phyloP scores from a whole-genome alignment of 2,329 filamentous ascomycete species.

The Penicillium sp. region DNA sequence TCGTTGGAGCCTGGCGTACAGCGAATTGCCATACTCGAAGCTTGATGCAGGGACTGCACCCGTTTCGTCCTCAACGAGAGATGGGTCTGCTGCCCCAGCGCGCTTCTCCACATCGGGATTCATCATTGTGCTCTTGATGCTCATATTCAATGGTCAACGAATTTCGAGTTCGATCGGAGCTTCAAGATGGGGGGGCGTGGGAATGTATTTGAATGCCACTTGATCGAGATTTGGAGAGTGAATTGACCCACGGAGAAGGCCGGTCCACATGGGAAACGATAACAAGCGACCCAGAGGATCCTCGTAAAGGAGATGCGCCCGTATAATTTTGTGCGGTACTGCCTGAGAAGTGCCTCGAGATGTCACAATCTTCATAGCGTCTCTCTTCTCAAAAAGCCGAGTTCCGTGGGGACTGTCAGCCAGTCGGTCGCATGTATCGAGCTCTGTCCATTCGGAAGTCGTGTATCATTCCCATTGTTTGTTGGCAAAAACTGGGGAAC shows the following conservation, averaged over 20 bases:
- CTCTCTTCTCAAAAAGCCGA: not conserved
- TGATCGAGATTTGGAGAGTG: not conserved
- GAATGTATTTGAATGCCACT: slow-evolving; percentile 13
- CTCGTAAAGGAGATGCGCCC: not conserved
- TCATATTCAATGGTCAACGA: not conserved
- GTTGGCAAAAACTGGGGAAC: not conserved
- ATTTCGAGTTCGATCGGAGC: not conserved
- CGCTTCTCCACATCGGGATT: slow-evolving; percentile 22
- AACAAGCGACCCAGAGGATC: not conserved
- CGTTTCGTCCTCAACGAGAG: slow-evolving; percentile 16
- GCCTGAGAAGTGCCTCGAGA: not conserved
- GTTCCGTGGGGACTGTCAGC: not conserved
- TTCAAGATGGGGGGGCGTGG: not conserved
- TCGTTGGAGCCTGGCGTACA: slow-evolving; percentile 65
- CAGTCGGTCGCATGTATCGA: not conserved
- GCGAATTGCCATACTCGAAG: slow-evolving; percentile 61
- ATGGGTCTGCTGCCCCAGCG: slow-evolving; percentile 14
- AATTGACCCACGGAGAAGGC: slow-evolving; percentile 21
- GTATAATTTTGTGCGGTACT: not conserved
- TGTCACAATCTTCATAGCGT: not conserved
- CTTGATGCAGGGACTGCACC: slow-evolving; percentile 62
- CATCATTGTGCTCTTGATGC: slow-evolving; percentile 6
- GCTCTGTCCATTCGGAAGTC: not conserved
- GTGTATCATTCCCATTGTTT: not conserved
- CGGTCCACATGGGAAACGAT: slow-evolving; percentile 12